Percentiles rank a stretch among this genome's conserved stretches.
Evolutionary conservation across 768 basidiomycete species (phyloP).

Genomic region (Kwoniella newhampshirensis): DNA sequence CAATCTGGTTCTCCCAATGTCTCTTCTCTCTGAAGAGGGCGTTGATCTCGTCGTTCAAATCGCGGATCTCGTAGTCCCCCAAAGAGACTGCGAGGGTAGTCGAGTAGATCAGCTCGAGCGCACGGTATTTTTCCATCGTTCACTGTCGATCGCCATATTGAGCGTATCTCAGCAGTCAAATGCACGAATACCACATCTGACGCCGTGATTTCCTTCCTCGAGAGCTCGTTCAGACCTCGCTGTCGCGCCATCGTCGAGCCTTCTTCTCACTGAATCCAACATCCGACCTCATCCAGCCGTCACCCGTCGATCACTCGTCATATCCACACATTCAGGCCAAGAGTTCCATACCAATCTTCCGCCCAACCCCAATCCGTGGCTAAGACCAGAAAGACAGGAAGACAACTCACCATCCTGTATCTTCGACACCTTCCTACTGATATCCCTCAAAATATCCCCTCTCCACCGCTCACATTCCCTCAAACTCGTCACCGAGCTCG

Average conservation of each 20-base stretch:
- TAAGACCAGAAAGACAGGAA: not conserved
- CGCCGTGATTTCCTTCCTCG: too few species aligned
- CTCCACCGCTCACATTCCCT: conserved; percentile 93
- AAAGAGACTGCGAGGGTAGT: conserved; percentile 65
- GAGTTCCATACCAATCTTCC: too few species aligned
- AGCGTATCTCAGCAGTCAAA: too few species aligned
- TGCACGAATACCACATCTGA: too few species aligned
- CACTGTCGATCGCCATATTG: too few species aligned
- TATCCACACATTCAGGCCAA: too few species aligned
- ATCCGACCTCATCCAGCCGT: not conserved
- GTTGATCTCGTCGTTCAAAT: conserved; percentile 97
- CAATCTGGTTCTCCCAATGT: conserved; percentile 98
- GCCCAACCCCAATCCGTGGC: not conserved
- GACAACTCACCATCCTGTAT: conserved; percentile 81
- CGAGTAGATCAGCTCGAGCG: too few species aligned
- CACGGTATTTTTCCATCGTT: too few species aligned
- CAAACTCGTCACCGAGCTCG: conserved; percentile 84
- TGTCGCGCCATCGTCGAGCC: too few species aligned
- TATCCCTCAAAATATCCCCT: conserved; percentile 90
- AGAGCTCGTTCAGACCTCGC: too few species aligned
- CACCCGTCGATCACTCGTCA: too few species aligned
- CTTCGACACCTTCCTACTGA: conserved; percentile 93
- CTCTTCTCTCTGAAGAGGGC: conserved; percentile 89
- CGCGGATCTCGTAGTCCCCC: conserved; percentile 92
- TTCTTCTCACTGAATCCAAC: too few species aligned